These are phyloP conservation scores for Pelagomonas calceolata DNA, from an alignment of 108 stramenopile species.

Conservation along the genomic window DNA sequence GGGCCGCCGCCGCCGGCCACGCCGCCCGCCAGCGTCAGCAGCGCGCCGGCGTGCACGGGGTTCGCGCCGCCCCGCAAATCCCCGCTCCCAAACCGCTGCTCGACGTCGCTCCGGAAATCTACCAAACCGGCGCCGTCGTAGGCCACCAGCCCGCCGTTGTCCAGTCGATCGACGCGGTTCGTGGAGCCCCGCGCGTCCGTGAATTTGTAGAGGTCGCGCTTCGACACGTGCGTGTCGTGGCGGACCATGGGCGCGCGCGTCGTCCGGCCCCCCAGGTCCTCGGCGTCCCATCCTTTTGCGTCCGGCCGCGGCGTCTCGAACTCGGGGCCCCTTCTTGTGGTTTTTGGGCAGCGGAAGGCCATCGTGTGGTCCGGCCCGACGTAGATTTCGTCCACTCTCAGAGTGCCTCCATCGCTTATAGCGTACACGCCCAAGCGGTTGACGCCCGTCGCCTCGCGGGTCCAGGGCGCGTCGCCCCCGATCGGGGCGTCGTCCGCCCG, in stretches of 20 bases:
- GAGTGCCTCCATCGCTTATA: slow-evolving; percentile 30
- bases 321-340: slow-evolving; percentile 19
- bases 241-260: slow-evolving; percentile 34
- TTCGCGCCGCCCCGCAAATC: slow-evolving; percentile 31
- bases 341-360: slow-evolving; percentile 45
- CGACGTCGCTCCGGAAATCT: slow-evolving; percentile 41
- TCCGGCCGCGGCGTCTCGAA: slow-evolving; percentile 31
- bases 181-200: slow-evolving; percentile 13
- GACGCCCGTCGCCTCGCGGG: slow-evolving; percentile 27
- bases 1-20: not conserved
- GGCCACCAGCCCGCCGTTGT: slow-evolving; percentile 28
- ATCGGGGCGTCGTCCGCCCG: slow-evolving; percentile 28
- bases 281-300: slow-evolving; percentile 44
- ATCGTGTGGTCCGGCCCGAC: slow-evolving; percentile 60
- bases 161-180: too few relatives aligned
- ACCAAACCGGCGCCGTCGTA: slow-evolving; percentile 52
- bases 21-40: slow-evolving; percentile 20
- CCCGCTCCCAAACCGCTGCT: slow-evolving; percentile 21
- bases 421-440: slow-evolving; percentile 41
- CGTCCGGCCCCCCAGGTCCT: slow-evolving; percentile 37
- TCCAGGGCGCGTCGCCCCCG: too few relatives aligned
- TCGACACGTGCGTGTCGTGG: slow-evolving; percentile 55
- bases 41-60: slow-evolving; percentile 39
- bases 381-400: slow-evolving; percentile 68
- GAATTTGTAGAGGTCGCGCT: slow-evolving; percentile 28